Base-by-base conservation (phyloP, 1,139 yeast genomes). In the Suhomyces taliae region DNA sequence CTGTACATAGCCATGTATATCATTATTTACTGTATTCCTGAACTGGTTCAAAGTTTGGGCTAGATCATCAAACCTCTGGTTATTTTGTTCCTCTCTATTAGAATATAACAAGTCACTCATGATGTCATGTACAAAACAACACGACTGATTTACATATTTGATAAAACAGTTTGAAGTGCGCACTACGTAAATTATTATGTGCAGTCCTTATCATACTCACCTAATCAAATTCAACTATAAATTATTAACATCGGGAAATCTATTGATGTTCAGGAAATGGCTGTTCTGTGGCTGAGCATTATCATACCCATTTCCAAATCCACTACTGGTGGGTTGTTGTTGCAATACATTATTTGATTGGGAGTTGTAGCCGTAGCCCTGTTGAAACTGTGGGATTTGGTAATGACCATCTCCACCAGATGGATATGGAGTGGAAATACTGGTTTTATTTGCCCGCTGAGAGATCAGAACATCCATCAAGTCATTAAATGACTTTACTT, bases 401-500 rank as follows among this genome's bases (percentile, higher is more conserved):
- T 24, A 33, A 36, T 32, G 48, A 27, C 47, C 34, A 37, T 47
- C 11, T 31, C 47, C 36, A 8, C 44, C 53, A 8, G 58, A 49
- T 15, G 67, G 66, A 40, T 61, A 61, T 7, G 67, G 67, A 15
- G 58, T 44, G 27, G 43, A 9, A 1, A 36, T 35, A 6, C 34
- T 34, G 24, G 39, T 37, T 19, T 40, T 38, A 10, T 36, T 56
- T 15, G 60, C 59, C 48, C 70, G 56, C 41, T 52, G 63, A 1
- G 65, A 50, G 36, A 74, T 74, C 65, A 65, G 69, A n/a, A 55
- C 59, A 54, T 87, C 90, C 69, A 87, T 76, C 45, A 89, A 67
- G 43, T 81, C 81, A 59, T 89, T 90, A 62, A 90, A 91, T 8
- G 78, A 69, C 46, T 78, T 74, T 41, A 87, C 80, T 31, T 96